Base-by-base conservation (phyloP, 345 rosid species). In the Cardamine occulta region DNA sequence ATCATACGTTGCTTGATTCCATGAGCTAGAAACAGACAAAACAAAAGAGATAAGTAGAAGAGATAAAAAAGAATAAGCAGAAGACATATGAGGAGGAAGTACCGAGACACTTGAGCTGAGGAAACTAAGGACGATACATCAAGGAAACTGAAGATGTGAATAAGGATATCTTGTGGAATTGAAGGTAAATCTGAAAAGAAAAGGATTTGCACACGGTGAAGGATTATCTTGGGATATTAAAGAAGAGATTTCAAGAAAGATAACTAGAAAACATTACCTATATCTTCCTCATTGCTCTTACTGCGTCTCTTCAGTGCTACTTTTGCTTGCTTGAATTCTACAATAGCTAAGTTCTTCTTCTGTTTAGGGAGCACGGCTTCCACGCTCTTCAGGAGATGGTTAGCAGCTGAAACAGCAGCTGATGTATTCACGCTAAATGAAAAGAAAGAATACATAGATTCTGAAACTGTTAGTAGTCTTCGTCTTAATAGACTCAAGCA, bases 361-460 rank as follows among this genome's bases (percentile, higher is more conserved):
- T 94, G 97, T 86, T 94, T 94, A 0, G 97, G 98, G 63, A 94
- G 57, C 12, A 74, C 74, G 10, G 87, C 83, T 79, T 90, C 93
- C 8, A 86, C 90, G 69, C 92, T 86, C 79, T 85, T 93, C 48
- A 83, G 44, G 23, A 94, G 88, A 63, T 74, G 76, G 65, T 86
- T 88, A 31, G 92, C 89, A 5, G 96, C 96, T 47, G 96, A 82
- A 78, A 81, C 85, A 18, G 89, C 93, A 23, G 80, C 83, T 37
- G 83, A 21, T 13, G 88, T 90, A 89, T 85, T 85, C 79, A 86
- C 77, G 64, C 97, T 94, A 76, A 40, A 57, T 11, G 19, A 67
- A 4, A 39, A 57, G 7, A 8, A 4, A 8, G n/a, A 9, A 35
- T 24, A 3, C 12, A 37, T 3, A 70, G 52, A 45, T 19, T 21